phyloP scores from a whole-genome alignment of 306 rosid species.

The Casuarina cunninghamiana region DNA sequence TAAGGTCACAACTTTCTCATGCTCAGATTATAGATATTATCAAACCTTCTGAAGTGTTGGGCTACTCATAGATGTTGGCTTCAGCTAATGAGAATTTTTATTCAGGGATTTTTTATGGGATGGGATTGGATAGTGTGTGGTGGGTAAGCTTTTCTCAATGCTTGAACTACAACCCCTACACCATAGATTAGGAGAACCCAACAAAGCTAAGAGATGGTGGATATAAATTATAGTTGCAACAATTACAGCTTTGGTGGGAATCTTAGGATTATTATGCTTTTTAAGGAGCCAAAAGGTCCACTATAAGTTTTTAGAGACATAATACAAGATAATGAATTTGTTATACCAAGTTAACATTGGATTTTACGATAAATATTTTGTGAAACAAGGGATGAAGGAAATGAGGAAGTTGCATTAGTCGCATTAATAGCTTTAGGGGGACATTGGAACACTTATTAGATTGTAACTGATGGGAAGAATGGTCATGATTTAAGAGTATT shows the following conservation, averaged over 20 bases:
- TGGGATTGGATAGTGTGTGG: neutral
- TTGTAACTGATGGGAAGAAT: conserved; percentile 1
- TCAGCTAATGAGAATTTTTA: neutral
- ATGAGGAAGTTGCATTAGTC: neutral
- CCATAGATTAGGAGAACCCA: neutral
- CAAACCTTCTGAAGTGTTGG: neutral
- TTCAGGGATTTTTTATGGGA: neutral
- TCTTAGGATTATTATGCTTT: neutral
- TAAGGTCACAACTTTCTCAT: neutral
- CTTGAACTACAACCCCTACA: too few species aligned
- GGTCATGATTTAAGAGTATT: conserved; percentile 3
- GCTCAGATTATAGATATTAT: neutral
- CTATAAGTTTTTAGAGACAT: neutral
- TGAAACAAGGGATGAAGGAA: neutral
- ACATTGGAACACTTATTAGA: neutral
- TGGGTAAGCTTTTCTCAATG: neutral
- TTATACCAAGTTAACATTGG: neutral
- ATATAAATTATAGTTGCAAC: conserved; percentile 6
- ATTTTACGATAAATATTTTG: neutral
- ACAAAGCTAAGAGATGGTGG: neutral
- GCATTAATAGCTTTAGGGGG: neutral
- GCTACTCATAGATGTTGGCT: neutral
- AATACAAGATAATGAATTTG: neutral
- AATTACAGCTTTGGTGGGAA: neutral
- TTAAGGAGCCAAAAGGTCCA: conserved; percentile 3